Base-by-base conservation (phyloP, 148 eudicot species). In the Chenopodium formosanum region DNA sequence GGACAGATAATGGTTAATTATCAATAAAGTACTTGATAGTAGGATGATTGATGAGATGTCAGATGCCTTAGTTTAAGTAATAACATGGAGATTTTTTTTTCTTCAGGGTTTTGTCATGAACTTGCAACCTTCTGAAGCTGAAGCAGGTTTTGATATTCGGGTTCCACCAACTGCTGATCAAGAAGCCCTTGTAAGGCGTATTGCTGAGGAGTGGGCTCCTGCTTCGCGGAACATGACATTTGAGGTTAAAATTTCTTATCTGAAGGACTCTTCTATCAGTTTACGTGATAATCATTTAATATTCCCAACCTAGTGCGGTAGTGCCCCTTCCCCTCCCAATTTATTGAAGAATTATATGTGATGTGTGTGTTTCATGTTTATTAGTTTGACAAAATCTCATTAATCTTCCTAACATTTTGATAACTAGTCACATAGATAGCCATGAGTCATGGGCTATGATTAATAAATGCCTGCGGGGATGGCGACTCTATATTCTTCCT, bases 121-220 rank as follows among this genome's bases (percentile, higher is more conserved):
- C 86, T 86, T 96, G 91, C 98, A 96, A 87, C 99, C 97, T 78
- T 96, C 99, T 66, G 98, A 96, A 90, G 95, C 97, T 66, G 88
- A 91, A 85, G 98, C 98, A 78, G 99, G 97, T 74, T 92, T 96
- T 85, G 98, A 96, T 86, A 88, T 96, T 31, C 89, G 99, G 80
- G 91, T 94, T 62, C 99, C 99, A 69, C 98, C 98, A 76, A 94
- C 92, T 58, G 92, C 92, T 75, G 92, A 94, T 84, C 86, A 85
- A 83, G 90, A 77, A 78, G 85, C 97, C 48, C 76, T 96, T 78
- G 91, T 87, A 81, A 89, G 85, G 66, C 89, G 98, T 80, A 89
- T 96, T 50, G 86, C 90, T 67, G 98, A 96, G 71, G 99, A 96
- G 86, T 96, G 99, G 99, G 99, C 99, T 27, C 98, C 98, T 74